Base-by-base conservation (phyloP, 805 yeast species). In the Grigorovia transvaalensis region DNA sequence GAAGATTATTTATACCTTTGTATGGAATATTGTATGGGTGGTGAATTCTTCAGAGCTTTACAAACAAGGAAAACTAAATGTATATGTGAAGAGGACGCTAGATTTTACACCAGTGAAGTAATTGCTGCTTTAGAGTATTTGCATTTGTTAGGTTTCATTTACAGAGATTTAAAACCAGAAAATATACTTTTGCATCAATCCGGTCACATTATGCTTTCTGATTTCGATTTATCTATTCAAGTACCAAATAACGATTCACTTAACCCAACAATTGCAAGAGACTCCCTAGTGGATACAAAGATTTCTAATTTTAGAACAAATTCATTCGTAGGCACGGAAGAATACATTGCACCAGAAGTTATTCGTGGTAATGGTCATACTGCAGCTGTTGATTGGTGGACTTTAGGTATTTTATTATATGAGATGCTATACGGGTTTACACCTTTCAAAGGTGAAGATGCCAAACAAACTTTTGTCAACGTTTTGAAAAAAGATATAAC, bases 321-420 rank as follows among this genome's bases (percentile, higher is more conserved):
- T 67, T 90, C 98, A 0, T 93, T 93, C 74, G 99, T 93, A 40
- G 99, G 99, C 1, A 93, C 99, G 0, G 99, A 93, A 65, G 99
- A 93, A 65, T 93, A 93, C 67, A 89, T 93, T 61, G 98, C 99
- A 0, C 99, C 99, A 0, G 99, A 93, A 63, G 99, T 93, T 4
- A 93, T 93, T 51, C 75, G 93, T 66, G 98, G 98, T 1, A 87
- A 90, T 59, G 99, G 99, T 1, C 99, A 93, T 62, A 91, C 98
- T 0, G 84, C 91, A 8, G 96, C 98, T 0, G 99, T 93, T 17
- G 99, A 93, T 68, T 93, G 99, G 99, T 93, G 99, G 99, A 93
- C 99, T 0, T 72, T 93, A 57, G 99, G 99, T 3, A 89, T 93
- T 19, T 76, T 93, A 60, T 73, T 89, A 23, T 95, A 81, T 68